These are phyloP conservation scores for Metschnikowia rubicola DNA, from an alignment of 805 yeast species.

Conservation along the genomic window DNA sequence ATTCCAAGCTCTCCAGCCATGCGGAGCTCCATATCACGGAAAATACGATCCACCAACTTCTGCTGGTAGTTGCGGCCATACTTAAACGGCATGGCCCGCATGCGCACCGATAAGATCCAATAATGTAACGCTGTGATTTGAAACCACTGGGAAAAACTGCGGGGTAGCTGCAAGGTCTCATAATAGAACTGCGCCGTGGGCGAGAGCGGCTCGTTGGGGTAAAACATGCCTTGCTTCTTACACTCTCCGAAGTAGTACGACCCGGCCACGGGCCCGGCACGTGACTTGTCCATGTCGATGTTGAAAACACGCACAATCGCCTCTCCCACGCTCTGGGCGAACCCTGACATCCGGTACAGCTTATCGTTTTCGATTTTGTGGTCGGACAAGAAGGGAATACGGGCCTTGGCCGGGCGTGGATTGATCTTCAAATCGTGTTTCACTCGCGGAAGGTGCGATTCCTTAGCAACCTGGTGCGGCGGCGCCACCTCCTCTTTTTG, in stretches of 20 bases:
- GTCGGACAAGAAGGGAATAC: conserved; percentile 39
- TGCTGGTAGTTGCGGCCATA: conserved; percentile 89
- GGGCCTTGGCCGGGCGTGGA: conserved; percentile 35
- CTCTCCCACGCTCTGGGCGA: conserved; percentile 56
- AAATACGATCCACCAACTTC: conserved; percentile 82
- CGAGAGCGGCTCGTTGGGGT: conserved; percentile 67
- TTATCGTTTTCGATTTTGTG: conserved; percentile 36
- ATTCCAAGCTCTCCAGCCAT: conserved; percentile 85
- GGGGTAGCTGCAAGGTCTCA: conserved; percentile 75
- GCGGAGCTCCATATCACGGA: conserved; percentile 84
- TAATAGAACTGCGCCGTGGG: conserved; percentile 81
- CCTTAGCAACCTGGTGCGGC: conserved; percentile 37
- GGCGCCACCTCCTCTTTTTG: conserved; percentile 26
- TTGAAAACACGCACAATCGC: conserved; percentile 56
- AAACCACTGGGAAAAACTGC: conserved; percentile 93
- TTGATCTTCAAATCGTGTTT: conserved; percentile 30
- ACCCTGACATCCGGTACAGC: conserved; percentile 33
- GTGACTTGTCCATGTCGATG: conserved; percentile 85
- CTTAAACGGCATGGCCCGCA: conserved; percentile 94
- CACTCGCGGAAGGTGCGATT: conserved; percentile 38
- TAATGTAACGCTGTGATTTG: conserved; percentile 87
- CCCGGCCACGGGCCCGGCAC: conserved; percentile 95
- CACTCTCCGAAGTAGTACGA: conserved; percentile 82
- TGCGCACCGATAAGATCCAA: conserved; percentile 91
- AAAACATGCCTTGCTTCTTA: conserved; percentile 77